Evolutionary conservation across 139 green algal genomes (phyloP), one percentile per base, ranked within the genome.

Genomic region (Chlorella sp.): DNA sequence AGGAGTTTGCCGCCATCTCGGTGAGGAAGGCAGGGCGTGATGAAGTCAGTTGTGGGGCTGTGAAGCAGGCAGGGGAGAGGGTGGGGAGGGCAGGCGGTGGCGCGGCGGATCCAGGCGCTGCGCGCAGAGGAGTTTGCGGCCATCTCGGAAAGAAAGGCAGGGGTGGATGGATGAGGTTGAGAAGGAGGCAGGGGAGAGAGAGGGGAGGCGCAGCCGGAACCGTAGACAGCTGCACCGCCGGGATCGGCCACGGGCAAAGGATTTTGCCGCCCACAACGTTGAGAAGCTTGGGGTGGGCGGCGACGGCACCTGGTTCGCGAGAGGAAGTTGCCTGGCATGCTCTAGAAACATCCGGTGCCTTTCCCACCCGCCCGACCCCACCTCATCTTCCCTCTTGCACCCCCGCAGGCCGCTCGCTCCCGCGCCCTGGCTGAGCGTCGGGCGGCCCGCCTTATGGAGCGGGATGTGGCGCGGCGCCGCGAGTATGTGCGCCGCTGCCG

Each of bases 61-160:
- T 5, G 48, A 9, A 83, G 37, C n/a, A 57, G 48, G 48, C 48
- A 57, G 48, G 48, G 48, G 15, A 57, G 48, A 9, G 48, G 15
- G 34, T 34, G 28, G 5, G 36, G 53, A n/a, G 73, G 87, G 48
- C 28, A 37, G 34, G 40, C 32, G 34, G 66, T 68, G 40, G 9
- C 48, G 42, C 1, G 18, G 26, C 69, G 30, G 21, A 61, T 32
- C 14, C 34, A 61, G 78, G 78, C 48, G 9, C 48, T 97, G 34
- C 96, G 98, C 64, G 76, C 94, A 30, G 97, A 95, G n/a, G 97
- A 99, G 93, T 99, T 99, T 92, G 97, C 96, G 90, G 92, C 91
- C 19, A 91, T 97, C 48, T 83, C 93, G 90, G 89, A 90, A 57
- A 22, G 40, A 9, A 12, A 24, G 22, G 64, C 3, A 39, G 73